phyloP scores from a whole-genome alignment of 75 land plant species.

The Pinus albicaulis region DNA sequence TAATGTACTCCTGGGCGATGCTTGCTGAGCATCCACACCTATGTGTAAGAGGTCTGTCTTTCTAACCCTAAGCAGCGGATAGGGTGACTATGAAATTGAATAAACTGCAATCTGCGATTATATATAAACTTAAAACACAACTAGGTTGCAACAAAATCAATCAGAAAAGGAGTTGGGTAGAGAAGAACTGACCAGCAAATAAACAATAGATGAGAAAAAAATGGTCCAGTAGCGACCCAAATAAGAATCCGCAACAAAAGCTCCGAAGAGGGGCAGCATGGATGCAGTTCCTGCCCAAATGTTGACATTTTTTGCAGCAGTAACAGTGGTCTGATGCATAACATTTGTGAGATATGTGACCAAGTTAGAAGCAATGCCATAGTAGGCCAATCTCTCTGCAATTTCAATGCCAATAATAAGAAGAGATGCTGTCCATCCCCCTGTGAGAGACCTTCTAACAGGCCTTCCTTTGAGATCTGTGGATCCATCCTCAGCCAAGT shows the following conservation, averaged over 20 bases:
- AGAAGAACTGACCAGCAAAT: slow-evolving; percentile 39
- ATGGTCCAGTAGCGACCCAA: slow-evolving; percentile 62
- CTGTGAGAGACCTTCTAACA: slow-evolving; percentile 13
- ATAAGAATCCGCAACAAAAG: slow-evolving; percentile 57
- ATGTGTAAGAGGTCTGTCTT: too few species aligned
- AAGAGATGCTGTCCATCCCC: slow-evolving; percentile 9
- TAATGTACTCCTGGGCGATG: too few species aligned
- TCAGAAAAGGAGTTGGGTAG: too few species aligned
- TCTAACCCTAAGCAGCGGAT: too few species aligned
- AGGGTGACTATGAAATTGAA: too few species aligned
- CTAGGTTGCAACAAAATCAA: too few species aligned
- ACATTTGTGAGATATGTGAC: slow-evolving; percentile 45
- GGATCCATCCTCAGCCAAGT: slow-evolving; percentile 21
- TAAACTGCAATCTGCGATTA: too few species aligned
- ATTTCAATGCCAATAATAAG: slow-evolving; percentile 38
- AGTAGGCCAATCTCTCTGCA: slow-evolving; percentile 56
- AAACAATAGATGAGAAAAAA: slow-evolving; percentile 43
- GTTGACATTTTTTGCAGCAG: slow-evolving; percentile 42
- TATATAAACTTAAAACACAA: too few species aligned
- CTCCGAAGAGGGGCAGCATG: slow-evolving; percentile 47
- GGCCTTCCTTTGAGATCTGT: slow-evolving; percentile 28
- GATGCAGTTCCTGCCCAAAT: slow-evolving; percentile 41
- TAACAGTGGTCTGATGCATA: slow-evolving; percentile 35
- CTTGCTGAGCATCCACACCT: too few species aligned
- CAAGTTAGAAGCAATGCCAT: slow-evolving; percentile 40